These are phyloP conservation scores for Macrolepiota albuminosa DNA, from an alignment of 768 basidiomycete species.

Conservation along the genomic window DNA sequence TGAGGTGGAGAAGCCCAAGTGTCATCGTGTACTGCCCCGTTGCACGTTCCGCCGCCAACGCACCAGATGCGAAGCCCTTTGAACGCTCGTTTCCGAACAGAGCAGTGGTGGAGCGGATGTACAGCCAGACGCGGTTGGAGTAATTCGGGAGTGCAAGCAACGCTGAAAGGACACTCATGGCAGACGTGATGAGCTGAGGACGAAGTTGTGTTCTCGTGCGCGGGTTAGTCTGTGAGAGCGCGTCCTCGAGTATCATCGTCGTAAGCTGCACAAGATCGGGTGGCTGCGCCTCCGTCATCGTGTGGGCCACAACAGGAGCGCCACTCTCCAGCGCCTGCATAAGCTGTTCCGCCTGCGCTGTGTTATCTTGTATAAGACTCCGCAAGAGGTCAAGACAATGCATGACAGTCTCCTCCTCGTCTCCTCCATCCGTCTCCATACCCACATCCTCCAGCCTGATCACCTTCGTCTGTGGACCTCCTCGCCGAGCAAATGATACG, in stretches of 20 bases:
- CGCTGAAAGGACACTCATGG: too few species aligned
- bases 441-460: too few species aligned
- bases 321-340: too few species aligned
- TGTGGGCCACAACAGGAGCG: slow-evolving; percentile 46
- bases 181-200: too few species aligned
- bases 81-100: slow-evolving; percentile 66
- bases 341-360: slow-evolving; percentile 29
- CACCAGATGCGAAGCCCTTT: slow-evolving; percentile 54
- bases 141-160: too few species aligned
- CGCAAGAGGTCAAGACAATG: slow-evolving; percentile 78
- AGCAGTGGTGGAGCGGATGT: too few species aligned
- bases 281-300: slow-evolving; percentile 47
- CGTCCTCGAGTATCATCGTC: slow-evolving; percentile 23
- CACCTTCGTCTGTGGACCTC: too few species aligned
- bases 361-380: slow-evolving; percentile 69
- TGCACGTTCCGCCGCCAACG: slow-evolving; percentile 66
- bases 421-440: too few species aligned
- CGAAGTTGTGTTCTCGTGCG: too few species aligned
- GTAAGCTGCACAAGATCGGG: slow-evolving; percentile 77
- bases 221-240: too few species aligned
- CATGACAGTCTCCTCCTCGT: slow-evolving; percentile 51
- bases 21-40: slow-evolving; percentile 82
- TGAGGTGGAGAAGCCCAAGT: slow-evolving; percentile 21
- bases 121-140: too few species aligned
- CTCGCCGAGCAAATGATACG: too few species aligned